Evolutionary conservation across 176 grass and related monocot genomes (phyloP).

Genomic region (Dactylis glomerata): DNA sequence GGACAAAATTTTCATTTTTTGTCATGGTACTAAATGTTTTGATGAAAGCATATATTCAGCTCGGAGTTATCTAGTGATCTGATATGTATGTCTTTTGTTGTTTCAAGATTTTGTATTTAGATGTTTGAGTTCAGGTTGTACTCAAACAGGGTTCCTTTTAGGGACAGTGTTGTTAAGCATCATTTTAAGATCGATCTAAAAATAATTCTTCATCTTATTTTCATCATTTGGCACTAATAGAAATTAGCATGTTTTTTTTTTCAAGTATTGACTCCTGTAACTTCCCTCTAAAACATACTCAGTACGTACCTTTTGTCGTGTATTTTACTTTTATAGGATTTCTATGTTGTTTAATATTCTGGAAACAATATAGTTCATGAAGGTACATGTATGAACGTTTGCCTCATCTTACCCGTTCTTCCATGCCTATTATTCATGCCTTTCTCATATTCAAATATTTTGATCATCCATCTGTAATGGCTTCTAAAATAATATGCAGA

Average conservation of each 20-base stretch:
- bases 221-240: not conserved
- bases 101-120: not conserved
- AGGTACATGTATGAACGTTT: too few species aligned
- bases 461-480: not conserved
- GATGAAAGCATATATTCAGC: not conserved
- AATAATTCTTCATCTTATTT: not conserved
- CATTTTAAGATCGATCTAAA: not conserved
- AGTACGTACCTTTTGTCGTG: too few species aligned
- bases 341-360: too few species aligned
- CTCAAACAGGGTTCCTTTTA: not conserved
- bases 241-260: not conserved
- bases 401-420: too few species aligned
- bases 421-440: too few species aligned
- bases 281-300: too few species aligned
- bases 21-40: not conserved
- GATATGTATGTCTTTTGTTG: not conserved
- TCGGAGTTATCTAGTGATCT: not conserved
- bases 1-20: not conserved
- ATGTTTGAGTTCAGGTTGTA: not conserved
- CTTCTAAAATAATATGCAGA: not conserved
- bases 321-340: too few species aligned
- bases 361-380: too few species aligned
- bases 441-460: not conserved
- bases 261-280: too few species aligned
- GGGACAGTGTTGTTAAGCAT: not conserved